phyloP scores from a whole-genome alignment of 768 basidiomycete species.

The Rhodotorula graminis region DNA sequence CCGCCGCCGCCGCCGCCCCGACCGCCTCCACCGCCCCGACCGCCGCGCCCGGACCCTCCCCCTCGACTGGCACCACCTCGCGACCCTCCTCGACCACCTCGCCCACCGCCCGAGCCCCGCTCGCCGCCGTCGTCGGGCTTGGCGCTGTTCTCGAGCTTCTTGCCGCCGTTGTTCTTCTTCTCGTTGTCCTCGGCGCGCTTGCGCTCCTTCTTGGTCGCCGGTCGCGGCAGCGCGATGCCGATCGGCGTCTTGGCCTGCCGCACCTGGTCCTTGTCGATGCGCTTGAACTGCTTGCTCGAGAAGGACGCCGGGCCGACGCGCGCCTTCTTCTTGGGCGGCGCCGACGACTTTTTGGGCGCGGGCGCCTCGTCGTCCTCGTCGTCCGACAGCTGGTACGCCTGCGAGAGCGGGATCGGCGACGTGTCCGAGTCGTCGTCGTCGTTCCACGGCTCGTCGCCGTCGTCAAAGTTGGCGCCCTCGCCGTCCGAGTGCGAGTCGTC shows the following conservation, averaged over 20 bases:
- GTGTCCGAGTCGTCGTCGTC: constrained; percentile 45
- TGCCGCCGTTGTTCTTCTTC: constrained; percentile 20
- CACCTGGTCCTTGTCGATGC: constrained; percentile 7
- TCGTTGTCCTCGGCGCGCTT: constrained; percentile 29
- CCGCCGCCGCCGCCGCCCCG: not conserved
- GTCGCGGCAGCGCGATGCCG: constrained; percentile 7
- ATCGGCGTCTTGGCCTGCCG: constrained; percentile 11
- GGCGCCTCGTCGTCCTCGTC: not conserved
- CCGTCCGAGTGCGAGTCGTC: constrained; percentile 25
- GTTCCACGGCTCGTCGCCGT: constrained; percentile 43
- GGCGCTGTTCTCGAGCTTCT: constrained; percentile 16
- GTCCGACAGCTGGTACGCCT: constrained; percentile 42
- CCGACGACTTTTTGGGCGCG: not conserved
- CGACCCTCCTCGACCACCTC: constrained; percentile 6
- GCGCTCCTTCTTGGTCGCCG: constrained; percentile 29
- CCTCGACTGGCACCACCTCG: not conserved
- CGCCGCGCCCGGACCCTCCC: not conserved
- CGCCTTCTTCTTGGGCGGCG: constrained; percentile 23
- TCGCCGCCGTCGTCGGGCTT: not conserved
- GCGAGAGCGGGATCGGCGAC: constrained; percentile 40
- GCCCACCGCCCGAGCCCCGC: no score
- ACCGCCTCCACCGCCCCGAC: not conserved
- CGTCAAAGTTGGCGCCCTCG: constrained; percentile 24
- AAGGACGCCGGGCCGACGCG: constrained; percentile 28
- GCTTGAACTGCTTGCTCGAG: constrained; percentile 32